Evolutionary conservation across 2,329 filamentous ascomycete species (phyloP).

Genomic region (Colletotrichum lindemuthianum): DNA sequence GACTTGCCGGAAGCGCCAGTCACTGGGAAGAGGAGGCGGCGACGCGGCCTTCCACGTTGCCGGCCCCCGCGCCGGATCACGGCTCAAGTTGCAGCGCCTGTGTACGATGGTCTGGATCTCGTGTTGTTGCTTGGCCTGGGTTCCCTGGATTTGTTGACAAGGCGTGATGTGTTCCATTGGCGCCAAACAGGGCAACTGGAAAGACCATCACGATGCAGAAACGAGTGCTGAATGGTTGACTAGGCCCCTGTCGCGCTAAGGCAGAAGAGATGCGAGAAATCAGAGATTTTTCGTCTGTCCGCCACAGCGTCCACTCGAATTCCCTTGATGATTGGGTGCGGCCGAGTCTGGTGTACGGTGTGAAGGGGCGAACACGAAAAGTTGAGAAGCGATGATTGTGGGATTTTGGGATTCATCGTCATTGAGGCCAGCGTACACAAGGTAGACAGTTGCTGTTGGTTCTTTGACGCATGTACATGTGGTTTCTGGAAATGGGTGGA

Average conservation of each 20-base stretch:
- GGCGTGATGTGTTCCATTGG: not conserved
- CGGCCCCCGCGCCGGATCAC: no score
- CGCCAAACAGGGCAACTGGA: not conserved
- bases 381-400: not conserved
- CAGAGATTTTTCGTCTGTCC: conserved; percentile 28
- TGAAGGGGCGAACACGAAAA: not conserved
- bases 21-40: no score
- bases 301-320: conserved; percentile 8
- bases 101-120: not conserved
- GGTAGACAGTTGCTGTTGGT: conserved; percentile 2
- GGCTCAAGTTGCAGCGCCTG: not conserved
- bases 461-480: conserved; percentile 11
- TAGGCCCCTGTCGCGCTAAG: conserved; percentile 14
- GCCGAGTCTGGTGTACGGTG: not conserved
- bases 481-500: not conserved
- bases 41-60: no score
- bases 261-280: not conserved
- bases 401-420: no score
- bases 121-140: no score
- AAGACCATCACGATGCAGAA: not conserved
- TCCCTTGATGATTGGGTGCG: not conserved
- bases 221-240: not conserved
- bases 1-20: no score
- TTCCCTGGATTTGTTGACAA: not conserved
- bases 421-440: not conserved